These are phyloP conservation scores for Saccharum officinarum DNA, from an alignment of 176 grass and related monocot genomes.

Conservation along the genomic window DNA sequence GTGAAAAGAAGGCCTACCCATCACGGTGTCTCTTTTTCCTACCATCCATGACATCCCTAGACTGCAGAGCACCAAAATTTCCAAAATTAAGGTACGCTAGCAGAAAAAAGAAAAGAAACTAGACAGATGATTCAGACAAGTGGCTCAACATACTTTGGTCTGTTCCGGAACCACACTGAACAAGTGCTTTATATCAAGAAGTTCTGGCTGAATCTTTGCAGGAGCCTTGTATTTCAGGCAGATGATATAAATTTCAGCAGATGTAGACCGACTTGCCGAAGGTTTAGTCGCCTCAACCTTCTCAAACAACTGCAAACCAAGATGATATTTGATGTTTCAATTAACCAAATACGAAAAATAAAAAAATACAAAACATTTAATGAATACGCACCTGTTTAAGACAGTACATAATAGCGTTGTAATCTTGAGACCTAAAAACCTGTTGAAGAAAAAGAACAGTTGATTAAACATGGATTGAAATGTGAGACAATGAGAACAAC, in stretches of 20 bases:
- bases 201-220: constrained; percentile 86
- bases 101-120: neutral
- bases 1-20: constrained; percentile 54
- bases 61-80: constrained; percentile 39
- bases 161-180: constrained; percentile 72
- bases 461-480: neutral
- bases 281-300: constrained; percentile 95
- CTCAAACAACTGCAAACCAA: constrained; percentile 70
- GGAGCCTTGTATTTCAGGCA: constrained; percentile 86
- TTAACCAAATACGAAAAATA: neutral
- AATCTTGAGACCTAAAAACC: constrained; percentile 99
- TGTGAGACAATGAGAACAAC: neutral
- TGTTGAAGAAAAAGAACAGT: constrained; percentile 37
- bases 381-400: constrained; percentile 72
- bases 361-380: neutral
- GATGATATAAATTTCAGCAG: constrained; percentile 93
- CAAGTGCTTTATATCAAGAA: constrained; percentile 89
- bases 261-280: constrained; percentile 81
- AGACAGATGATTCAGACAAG: neutral
- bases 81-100: constrained; percentile 26
- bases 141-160: constrained; percentile 46
- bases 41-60: constrained; percentile 52
- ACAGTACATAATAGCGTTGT: constrained; percentile 86
- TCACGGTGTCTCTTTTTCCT: constrained; percentile 86
- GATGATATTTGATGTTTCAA: constrained; percentile 25